phyloP scores from a whole-genome alignment of 1,284 basidiomycete species.

The Somion occarium region DNA sequence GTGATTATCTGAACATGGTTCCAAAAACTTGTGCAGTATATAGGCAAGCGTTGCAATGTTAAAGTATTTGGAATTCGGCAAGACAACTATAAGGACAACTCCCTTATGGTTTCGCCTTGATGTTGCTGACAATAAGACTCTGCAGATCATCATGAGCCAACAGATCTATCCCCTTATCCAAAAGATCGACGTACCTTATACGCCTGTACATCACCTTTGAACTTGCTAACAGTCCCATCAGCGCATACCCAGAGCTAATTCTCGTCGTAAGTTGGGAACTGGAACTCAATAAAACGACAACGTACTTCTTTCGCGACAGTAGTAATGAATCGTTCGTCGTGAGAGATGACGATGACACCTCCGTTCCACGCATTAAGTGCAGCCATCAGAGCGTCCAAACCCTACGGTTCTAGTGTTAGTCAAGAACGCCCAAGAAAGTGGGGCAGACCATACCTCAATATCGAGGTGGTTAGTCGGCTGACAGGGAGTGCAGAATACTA shows the following conservation, averaged over 20 bases:
- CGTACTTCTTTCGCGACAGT: constrained; percentile 73
- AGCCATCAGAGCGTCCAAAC: constrained; percentile 92
- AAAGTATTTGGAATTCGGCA: too few species aligned
- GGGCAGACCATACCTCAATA: constrained; percentile 62
- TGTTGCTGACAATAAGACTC: constrained; percentile 77
- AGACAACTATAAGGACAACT: too few species aligned
- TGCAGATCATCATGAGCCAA: constrained; percentile 25
- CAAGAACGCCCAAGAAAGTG: not conserved
- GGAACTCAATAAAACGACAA: not conserved
- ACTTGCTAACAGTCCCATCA: constrained; percentile 80
- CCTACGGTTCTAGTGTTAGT: constrained; percentile 37
- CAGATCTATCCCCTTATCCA: not conserved
- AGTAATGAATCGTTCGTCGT: constrained; percentile 92
- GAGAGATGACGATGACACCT: constrained; percentile 91
- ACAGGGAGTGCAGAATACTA: not conserved
- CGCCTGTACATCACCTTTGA: constrained; percentile 85
- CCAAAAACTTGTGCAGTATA: too few species aligned
- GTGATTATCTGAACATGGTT: too few species aligned
- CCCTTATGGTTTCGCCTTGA: constrained; percentile 64
- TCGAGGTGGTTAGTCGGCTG: constrained; percentile 97
- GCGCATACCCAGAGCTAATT: constrained; percentile 87
- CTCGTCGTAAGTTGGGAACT: not conserved
- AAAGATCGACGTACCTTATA: constrained; percentile 69
- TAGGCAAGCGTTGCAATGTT: too few species aligned
- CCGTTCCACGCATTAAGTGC: constrained; percentile 92